phyloP scores from a whole-genome alignment of 495 filamentous ascomycete species.

The Cladorrhinum samala region DNA sequence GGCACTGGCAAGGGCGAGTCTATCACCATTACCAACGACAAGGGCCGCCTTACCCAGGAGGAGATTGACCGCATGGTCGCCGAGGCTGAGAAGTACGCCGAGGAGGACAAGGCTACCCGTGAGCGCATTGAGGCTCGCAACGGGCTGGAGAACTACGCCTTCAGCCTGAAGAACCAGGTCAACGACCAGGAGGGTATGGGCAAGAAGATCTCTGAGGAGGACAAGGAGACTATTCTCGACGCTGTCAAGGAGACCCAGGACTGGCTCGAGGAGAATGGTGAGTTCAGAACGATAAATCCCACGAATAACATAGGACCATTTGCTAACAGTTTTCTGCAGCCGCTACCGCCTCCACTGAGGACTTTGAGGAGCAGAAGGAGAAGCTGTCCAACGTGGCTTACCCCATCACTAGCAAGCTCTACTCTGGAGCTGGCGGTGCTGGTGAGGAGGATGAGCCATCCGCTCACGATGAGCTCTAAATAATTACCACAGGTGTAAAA shows the following conservation, averaged over 20 bases:
- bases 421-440: conserved; percentile 60
- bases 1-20: conserved; percentile 94
- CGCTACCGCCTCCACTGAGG: conserved; percentile 75
- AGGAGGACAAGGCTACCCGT: conserved; percentile 96
- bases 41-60: conserved; percentile 90
- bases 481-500: neutral
- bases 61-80: conserved; percentile 98
- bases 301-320: neutral
- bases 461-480: conserved; percentile 87
- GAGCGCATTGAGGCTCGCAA: conserved; percentile 93
- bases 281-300: neutral
- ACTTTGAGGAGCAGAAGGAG: conserved; percentile 99
- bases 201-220: conserved; percentile 96
- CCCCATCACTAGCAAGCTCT: conserved; percentile 97
- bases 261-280: conserved; percentile 90
- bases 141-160: conserved; percentile 91
- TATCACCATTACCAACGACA: conserved; percentile 98
- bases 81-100: conserved; percentile 96
- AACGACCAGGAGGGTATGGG: conserved; percentile 93
- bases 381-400: conserved; percentile 94
- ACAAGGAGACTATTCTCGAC: conserved; percentile 95
- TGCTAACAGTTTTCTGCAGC: conserved; percentile 35
- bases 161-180: conserved; percentile 98
- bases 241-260: conserved; percentile 96
- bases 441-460: conserved; percentile 68